Percentiles rank a stretch among this genome's conserved stretches.
These are phyloP conservation scores for Amaranthus palmeri DNA, from an alignment of 148 eudicot genomes.

Conservation along the genomic window DNA sequence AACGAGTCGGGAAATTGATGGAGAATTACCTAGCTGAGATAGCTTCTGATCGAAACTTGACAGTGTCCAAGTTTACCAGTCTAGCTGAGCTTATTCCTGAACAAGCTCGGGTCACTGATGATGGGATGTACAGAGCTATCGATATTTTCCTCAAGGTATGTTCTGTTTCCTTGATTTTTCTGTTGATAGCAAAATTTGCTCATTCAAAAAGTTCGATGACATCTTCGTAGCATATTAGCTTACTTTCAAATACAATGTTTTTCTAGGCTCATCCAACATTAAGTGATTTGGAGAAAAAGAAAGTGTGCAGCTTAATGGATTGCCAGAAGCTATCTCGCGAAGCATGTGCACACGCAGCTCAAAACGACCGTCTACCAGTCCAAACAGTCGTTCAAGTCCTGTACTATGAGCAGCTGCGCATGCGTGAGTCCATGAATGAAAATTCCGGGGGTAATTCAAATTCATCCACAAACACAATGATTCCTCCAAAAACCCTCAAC, in stretches of 20 bases:
- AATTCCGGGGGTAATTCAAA: background rate
- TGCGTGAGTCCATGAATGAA: slow-evolving; percentile 49
- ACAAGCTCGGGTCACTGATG: slow-evolving; percentile 67
- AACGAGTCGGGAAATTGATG: slow-evolving; percentile 76
- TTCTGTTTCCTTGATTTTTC: slow-evolving; percentile 8
- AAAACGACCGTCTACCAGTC: slow-evolving; percentile 81
- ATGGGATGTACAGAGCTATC: slow-evolving; percentile 83
- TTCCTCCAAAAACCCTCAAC: slow-evolving; percentile 21
- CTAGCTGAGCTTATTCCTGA: slow-evolving; percentile 79
- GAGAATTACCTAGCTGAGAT: slow-evolving; percentile 79
- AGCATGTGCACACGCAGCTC: slow-evolving; percentile 95
- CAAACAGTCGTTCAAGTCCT: slow-evolving; percentile 90
- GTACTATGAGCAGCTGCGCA: slow-evolving; percentile 85
- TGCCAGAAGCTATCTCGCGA: slow-evolving; percentile 90
- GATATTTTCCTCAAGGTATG: slow-evolving; percentile 86
- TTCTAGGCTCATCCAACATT: slow-evolving; percentile 71
- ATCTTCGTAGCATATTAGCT: background rate
- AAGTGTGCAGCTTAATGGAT: slow-evolving; percentile 89
- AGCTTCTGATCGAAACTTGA: slow-evolving; percentile 69
- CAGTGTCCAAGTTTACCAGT: slow-evolving; percentile 55
- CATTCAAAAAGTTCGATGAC: background rate
- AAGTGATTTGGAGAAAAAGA: slow-evolving; percentile 74
- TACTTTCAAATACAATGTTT: background rate
- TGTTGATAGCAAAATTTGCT: background rate
- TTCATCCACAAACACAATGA: slow-evolving; percentile 28